Base-by-base conservation (phyloP, 2,329 filamentous ascomycete species). In the Aspergillus ochraceus region DNA sequence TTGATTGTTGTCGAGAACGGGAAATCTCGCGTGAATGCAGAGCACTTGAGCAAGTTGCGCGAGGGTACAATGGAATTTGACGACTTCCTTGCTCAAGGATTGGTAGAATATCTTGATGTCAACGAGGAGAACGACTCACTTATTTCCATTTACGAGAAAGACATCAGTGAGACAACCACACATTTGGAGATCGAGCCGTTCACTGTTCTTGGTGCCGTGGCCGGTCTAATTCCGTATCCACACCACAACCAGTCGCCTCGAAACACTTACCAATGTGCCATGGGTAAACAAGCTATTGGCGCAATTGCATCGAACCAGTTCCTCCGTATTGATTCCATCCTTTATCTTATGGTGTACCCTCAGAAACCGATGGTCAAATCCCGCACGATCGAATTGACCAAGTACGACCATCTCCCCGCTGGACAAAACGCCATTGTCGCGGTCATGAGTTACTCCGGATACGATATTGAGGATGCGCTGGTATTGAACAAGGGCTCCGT, bases 231-330 rank as follows among this genome's bases (percentile, higher is more conserved):
- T 74, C 95, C 95, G 4, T 99, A 98, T 72, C 95, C 95, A 9
- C 95, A 99, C 75, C 95, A 99, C 81, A 99, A 99, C 77, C 95
- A 99, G 76, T 99, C 96, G 17, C 95, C 95, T 10, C 86, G 95
- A 83, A 99, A 99, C 74, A 99, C 95, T 0, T 99, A 99, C 72
- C 94, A 98, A 83, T 97, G 94, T 79, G 95, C 95, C 79, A 99
- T 99, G 95, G 95, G 95, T 85, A 99, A 99, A 80, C 95, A 99
- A 90, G 95, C 95, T 45, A 98, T 99, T 74, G 95, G 95, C 36
- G 93, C 94, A 36, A 98, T 99, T 73, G 95, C 94, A 17, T 96
- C 97, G 73, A 99, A 99, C 73, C 95, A 99, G 76, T 97, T 97
- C 79, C 91, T 94, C 70, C 89, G 95, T 58, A 97, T 99, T 74